Evolutionary conservation across 257 asterid genomes (phyloP).

Genomic region (Scutellaria barbata): DNA sequence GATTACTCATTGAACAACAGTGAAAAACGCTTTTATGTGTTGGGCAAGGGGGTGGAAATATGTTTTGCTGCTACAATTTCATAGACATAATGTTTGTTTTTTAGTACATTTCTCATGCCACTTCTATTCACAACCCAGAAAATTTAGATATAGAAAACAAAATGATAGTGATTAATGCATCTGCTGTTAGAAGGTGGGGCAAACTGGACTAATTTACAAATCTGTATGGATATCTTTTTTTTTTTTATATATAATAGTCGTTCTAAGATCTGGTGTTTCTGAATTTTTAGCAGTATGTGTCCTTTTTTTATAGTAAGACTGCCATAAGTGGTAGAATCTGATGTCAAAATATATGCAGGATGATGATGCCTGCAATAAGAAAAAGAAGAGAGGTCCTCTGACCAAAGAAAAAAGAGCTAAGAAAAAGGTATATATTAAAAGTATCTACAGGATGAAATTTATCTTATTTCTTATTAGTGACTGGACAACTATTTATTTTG

Average conservation of each 20-base stretch:
- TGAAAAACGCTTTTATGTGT: background rate
- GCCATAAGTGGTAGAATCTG: constrained; percentile 26
- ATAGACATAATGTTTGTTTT: constrained; percentile 6
- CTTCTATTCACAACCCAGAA: background rate
- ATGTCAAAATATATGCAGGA: constrained; percentile 56
- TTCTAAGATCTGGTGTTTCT: constrained; percentile 14
- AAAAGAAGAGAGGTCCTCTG: constrained; percentile 65
- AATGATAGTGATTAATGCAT: background rate
- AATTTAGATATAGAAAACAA: constrained; percentile 10
- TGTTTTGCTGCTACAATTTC: background rate
- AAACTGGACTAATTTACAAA: constrained; percentile 11
- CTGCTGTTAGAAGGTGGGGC: background rate
- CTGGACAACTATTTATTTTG: constrained; percentile 17
- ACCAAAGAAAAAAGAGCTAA: constrained; percentile 68
- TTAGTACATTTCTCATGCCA: background rate
- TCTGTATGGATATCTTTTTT: background rate
- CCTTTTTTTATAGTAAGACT: constrained; percentile 20
- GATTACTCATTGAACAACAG: background rate
- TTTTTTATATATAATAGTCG: background rate
- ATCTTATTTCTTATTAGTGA: constrained; percentile 24
- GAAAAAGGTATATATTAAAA: constrained; percentile 58
- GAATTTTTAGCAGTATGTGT: constrained; percentile 4
- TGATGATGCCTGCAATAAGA: constrained; percentile 43
- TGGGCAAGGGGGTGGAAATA: background rate
- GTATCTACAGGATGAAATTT: constrained; percentile 1